Percentiles rank a stretch among this genome's conserved stretches.
phyloP scores from a whole-genome alignment of 345 rosid species.

The sweet orange (Citrus sinensis) region DNA sequence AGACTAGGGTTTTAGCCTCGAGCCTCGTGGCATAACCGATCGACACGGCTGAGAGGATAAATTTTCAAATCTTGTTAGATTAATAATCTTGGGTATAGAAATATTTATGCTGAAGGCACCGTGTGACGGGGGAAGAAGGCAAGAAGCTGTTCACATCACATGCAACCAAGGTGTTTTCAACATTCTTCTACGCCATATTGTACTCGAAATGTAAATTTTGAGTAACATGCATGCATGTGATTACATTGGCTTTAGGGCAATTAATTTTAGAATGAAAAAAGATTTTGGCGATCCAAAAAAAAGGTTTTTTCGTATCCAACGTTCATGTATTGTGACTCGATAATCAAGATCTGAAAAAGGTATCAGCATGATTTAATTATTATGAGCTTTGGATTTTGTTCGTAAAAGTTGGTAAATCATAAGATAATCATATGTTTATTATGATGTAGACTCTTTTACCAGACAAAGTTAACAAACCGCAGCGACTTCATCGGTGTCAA shows the following conservation, averaged over 20 bases:
- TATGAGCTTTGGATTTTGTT: background rate
- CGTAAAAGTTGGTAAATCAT: background rate
- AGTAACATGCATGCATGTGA: slow-evolving; percentile 43
- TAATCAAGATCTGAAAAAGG: background rate
- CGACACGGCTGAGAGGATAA: slow-evolving; percentile 7
- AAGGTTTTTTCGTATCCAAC: background rate
- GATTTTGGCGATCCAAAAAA: slow-evolving; percentile 20
- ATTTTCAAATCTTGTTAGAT: background rate
- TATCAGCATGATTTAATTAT: background rate
- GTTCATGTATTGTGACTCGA: background rate
- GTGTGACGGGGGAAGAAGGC: slow-evolving; percentile 16
- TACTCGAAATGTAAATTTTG: background rate
- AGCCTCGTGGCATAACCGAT: slow-evolving; percentile 9
- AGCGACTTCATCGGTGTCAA: slow-evolving; percentile 5
- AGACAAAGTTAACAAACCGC: background rate
- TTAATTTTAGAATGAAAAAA: background rate
- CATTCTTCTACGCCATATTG: slow-evolving; percentile 23
- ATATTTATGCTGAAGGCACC: slow-evolving; percentile 9
- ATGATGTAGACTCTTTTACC: background rate
- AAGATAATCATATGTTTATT: background rate
- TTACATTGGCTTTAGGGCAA: slow-evolving; percentile 25
- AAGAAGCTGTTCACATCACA: slow-evolving; percentile 23
- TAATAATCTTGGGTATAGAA: background rate
- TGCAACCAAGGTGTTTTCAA: slow-evolving; percentile 26
- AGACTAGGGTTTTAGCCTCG: slow-evolving; percentile 5